Percentiles rank a stretch among this genome's conserved stretches.
phyloP scores from a whole-genome alignment of 176 grass and related monocot genomes.

The Leersia perrieri region DNA sequence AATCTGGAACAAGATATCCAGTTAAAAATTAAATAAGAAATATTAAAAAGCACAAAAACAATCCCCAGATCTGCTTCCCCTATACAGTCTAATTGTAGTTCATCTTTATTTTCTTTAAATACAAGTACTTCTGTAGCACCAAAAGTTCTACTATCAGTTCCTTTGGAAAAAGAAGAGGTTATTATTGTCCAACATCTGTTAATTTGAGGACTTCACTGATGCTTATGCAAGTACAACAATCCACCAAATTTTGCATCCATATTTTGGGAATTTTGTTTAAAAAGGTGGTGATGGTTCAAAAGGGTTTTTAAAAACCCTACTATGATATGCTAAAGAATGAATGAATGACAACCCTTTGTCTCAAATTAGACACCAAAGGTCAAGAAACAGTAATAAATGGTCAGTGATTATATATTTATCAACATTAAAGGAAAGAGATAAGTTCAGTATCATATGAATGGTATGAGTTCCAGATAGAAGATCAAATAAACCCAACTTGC shows the following conservation, averaged over 20 bases:
- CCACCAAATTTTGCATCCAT: background rate
- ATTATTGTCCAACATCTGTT: too few species aligned
- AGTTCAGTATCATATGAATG: background rate
- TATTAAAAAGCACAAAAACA: background rate
- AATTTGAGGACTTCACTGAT: background rate
- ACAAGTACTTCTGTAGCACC: background rate
- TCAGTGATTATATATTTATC: background rate
- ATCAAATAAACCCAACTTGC: background rate
- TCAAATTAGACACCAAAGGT: background rate
- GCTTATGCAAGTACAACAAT: background rate
- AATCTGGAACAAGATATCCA: background rate
- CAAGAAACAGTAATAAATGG: background rate
- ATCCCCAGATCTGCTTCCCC: background rate
- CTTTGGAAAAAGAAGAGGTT: too few species aligned
- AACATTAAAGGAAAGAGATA: background rate
- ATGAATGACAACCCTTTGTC: background rate
- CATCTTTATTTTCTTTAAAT: background rate
- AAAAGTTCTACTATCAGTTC: background rate
- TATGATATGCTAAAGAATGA: background rate
- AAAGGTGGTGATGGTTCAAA: too few species aligned
- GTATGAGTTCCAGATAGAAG: background rate
- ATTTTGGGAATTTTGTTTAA: too few species aligned
- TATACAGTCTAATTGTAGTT: background rate
- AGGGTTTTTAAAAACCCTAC: background rate
- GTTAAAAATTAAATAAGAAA: background rate